These are phyloP conservation scores for Talaromyces nanjingensis DNA, from an alignment of 495 filamentous ascomycete species.

Conservation along the genomic window DNA sequence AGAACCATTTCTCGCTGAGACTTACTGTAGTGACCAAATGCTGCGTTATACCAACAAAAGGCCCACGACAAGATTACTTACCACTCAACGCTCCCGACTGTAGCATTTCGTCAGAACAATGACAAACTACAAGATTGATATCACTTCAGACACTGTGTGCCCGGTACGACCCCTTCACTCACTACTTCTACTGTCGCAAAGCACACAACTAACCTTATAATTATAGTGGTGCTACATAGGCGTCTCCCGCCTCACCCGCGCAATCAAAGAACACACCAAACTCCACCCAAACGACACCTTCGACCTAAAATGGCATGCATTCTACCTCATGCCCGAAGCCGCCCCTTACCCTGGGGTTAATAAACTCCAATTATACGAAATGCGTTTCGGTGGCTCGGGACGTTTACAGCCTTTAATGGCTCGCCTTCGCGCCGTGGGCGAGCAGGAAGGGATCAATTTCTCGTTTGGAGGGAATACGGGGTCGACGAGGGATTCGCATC, in stretches of 20 bases:
- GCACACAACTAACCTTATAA: slow-evolving; percentile 7
- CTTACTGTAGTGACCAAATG: neutral
- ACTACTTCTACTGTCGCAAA: neutral
- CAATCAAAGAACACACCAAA: slow-evolving; percentile 58
- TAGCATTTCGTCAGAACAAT: slow-evolving; percentile 34
- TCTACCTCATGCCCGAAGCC: slow-evolving; percentile 66
- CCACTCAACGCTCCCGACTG: neutral
- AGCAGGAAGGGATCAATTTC: slow-evolving; percentile 64
- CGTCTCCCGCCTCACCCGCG: slow-evolving; percentile 62
- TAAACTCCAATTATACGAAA: slow-evolving; percentile 47
- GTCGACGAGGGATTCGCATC: slow-evolving; percentile 70
- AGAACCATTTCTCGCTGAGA: neutral
- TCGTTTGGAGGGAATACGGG: slow-evolving; percentile 66
- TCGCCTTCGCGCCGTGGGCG: slow-evolving; percentile 51
- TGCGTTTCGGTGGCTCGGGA: slow-evolving; percentile 51
- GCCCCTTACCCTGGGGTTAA: slow-evolving; percentile 47
- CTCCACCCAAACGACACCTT: slow-evolving; percentile 61
- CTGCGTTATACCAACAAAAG: neutral
- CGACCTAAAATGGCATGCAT: slow-evolving; percentile 65
- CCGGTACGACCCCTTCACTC: slow-evolving; percentile 39
- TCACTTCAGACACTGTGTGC: slow-evolving; percentile 72
- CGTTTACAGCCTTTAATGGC: slow-evolving; percentile 48
- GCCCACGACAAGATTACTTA: neutral
- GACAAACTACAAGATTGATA: slow-evolving; percentile 70
- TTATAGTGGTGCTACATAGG: slow-evolving; percentile 72